A percentile compares a stretch with the other conserved stretches of the same genome.
These are phyloP conservation scores for Termitomyces sp. DNA, from an alignment of 768 basidiomycete species.

Conservation along the genomic window DNA sequence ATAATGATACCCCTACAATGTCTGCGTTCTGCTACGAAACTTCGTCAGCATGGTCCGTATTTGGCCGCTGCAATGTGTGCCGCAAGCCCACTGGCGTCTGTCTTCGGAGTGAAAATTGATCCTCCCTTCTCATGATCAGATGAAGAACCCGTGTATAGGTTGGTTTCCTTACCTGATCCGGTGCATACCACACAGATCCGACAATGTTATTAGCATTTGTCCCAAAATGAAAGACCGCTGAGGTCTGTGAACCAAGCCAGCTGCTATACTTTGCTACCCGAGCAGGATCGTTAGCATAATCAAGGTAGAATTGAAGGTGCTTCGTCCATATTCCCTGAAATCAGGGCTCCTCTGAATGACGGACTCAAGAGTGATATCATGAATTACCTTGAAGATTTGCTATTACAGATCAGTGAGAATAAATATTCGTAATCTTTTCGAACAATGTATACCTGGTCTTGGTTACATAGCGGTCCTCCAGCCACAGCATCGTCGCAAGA, in stretches of 20 bases:
- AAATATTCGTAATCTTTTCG: neutral
- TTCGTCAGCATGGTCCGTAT: constrained; percentile 31
- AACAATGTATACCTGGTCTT: constrained; percentile 32
- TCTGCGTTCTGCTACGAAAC: neutral
- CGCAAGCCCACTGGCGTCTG: constrained; percentile 36
- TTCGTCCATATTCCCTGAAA: constrained; percentile 47
- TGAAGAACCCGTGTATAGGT: neutral
- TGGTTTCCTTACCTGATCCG: constrained; percentile 24
- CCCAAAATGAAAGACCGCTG: constrained; percentile 39
- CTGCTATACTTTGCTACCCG: constrained; percentile 37
- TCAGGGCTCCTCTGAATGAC: neutral
- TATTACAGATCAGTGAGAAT: constrained; percentile 7
- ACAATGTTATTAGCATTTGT: constrained; percentile 33
- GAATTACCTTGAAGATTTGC: constrained; percentile 40
- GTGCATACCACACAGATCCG: constrained; percentile 43
- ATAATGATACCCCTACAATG: constrained; percentile 9
- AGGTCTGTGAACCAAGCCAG: constrained; percentile 34
- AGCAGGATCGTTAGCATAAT: constrained; percentile 33
- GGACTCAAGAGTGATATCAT: neutral
- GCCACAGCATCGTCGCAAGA: constrained; percentile 43
- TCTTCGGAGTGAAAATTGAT: constrained; percentile 39
- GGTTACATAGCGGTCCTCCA: constrained; percentile 35
- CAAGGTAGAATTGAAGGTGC: constrained; percentile 44
- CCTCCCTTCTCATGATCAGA: constrained; percentile 23
- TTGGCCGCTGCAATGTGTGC: constrained; percentile 38